Evolutionary conservation across 2,329 filamentous ascomycete species (phyloP).

Genomic region (Lasiodiplodia hormozganensis): DNA sequence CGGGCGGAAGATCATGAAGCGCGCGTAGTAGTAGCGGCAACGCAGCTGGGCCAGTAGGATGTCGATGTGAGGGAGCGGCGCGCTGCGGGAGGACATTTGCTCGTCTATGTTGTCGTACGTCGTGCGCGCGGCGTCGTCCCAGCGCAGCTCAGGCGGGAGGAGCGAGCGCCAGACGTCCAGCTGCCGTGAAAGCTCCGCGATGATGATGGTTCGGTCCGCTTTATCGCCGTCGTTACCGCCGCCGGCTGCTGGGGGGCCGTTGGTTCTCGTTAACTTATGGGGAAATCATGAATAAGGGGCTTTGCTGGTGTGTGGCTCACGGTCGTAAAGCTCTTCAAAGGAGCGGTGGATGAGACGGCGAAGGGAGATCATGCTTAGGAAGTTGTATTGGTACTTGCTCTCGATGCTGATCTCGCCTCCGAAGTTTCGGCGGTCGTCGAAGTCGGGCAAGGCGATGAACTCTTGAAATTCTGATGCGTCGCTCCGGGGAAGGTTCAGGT

Average conservation of each 20-base stretch:
- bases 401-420: slow-evolving; percentile 45
- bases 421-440: slow-evolving; percentile 30
- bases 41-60: slow-evolving; percentile 31
- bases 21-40: slow-evolving; percentile 32
- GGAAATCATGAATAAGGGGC: too few relatives aligned
- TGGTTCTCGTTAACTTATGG: neutral
- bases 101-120: too few relatives aligned
- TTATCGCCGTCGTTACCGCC: neutral
- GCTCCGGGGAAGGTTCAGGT: slow-evolving; percentile 64
- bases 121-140: slow-evolving; percentile 55
- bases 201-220: slow-evolving; percentile 37
- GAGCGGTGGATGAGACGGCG: slow-evolving; percentile 61
- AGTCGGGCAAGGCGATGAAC: slow-evolving; percentile 59
- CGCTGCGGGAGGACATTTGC: too few relatives aligned
- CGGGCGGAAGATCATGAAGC: slow-evolving; percentile 31
- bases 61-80: slow-evolving; percentile 43
- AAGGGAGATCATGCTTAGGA: slow-evolving; percentile 65
- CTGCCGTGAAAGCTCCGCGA: slow-evolving; percentile 60
- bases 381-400: slow-evolving; percentile 62
- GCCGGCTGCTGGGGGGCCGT: neutral
- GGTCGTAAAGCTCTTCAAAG: slow-evolving; percentile 59
- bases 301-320: slow-evolving; percentile 46
- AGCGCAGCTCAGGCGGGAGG: slow-evolving; percentile 62
- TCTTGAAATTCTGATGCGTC: slow-evolving; percentile 61
- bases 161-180: slow-evolving; percentile 65